Evolutionary conservation across 345 rosid species (phyloP), one percentile per base, ranked within the genome.

Genomic region (Eucalyptus tenuipes): DNA sequence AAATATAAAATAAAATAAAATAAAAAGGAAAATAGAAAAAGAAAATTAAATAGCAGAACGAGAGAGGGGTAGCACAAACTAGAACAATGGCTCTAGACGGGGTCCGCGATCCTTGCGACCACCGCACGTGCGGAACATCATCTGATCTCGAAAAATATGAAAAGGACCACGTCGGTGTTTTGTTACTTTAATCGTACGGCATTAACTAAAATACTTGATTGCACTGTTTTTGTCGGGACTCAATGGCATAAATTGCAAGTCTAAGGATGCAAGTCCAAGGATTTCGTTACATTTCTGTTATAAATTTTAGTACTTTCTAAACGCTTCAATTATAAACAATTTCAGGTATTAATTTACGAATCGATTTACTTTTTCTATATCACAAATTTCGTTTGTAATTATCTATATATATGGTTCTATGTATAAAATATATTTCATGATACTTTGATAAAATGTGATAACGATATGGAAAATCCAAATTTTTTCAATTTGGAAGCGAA

Each of bases 381-480:
- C 33, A 59, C 3, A 0, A 27, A 59, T 59, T 1, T 27, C 6
- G 0, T 59, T 29, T 27, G 2, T 59, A 1, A 59, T 59, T 59
- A 4, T 59, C 7, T 59, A 1, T 24, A 59, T 59, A 59, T 12
- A 27, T 59, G 1, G 27, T 29, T 27, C 0, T 57, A 25, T 0
- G 0, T 25, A 57, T 0, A 57, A 57, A 57, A 25, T n/a, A 24
- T 10, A 2, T 57, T 57, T 13, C 7, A 27, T 11, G 14, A 57
- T 10, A 57, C 1, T 52, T 52, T 52, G 1, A 52, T 18, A 27
- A 5, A 10, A 0, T 57, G 0, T 10, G 3, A 25, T 25, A 10
- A 57, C 0, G 1, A 31, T 2, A 31, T 31, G 6, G 0, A 66
- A 66, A 66, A 66, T 31, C 20, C 7, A 3, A 31, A 7, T 1